Evolutionary conservation across 257 asterid species (phyloP).

Genomic region (Solanum pimpinellifolium): DNA sequence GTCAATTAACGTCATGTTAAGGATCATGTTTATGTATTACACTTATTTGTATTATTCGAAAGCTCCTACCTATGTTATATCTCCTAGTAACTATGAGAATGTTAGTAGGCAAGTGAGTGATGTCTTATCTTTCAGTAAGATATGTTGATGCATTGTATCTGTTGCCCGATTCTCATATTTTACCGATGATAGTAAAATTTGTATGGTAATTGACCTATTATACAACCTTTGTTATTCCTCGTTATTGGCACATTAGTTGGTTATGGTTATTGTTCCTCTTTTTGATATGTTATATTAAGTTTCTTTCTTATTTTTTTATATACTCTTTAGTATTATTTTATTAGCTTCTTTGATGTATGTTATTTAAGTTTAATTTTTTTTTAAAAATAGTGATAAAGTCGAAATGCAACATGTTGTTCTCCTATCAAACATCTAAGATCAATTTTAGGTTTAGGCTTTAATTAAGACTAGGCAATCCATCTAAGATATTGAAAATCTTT

Average conservation of each 20-base stretch:
- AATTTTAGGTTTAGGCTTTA: neutral
- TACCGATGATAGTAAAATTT: no score
- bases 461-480: neutral
- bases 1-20: no score
- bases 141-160: neutral
- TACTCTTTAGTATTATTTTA: no score
- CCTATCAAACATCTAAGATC: neutral
- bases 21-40: no score
- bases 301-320: no score
- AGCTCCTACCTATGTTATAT: no score
- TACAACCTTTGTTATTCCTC: neutral
- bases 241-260: neutral
- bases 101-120: no score
- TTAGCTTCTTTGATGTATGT: no score
- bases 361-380: neutral
- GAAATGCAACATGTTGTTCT: neutral
- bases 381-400: neutral
- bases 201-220: neutral
- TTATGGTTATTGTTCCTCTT: neutral
- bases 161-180: no score
- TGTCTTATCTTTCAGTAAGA: neutral
- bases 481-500: neutral
- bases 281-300: no score
- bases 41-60: no score
- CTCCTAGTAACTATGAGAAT: no score